Percentiles rank a stretch among this genome's conserved stretches.
phyloP scores from a whole-genome alignment of 441 rosid genomes.

The Erodium trifolium region DNA sequence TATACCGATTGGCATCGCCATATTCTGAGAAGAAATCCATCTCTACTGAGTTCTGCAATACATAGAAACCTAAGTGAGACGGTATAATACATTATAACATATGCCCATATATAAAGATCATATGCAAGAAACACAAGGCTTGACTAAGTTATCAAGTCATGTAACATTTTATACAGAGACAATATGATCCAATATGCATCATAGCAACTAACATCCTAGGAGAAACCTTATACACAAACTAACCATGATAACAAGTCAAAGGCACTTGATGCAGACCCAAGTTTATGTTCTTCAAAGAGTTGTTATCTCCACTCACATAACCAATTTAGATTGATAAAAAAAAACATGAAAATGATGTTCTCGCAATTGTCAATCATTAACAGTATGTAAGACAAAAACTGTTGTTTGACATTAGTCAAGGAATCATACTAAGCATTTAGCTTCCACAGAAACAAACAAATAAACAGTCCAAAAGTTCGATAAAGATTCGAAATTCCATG shows the following conservation, averaged over 20 bases:
- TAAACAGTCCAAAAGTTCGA: background rate
- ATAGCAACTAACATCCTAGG: too few relatives aligned
- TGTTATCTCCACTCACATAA: background rate
- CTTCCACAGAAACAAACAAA: background rate
- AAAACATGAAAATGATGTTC: background rate
- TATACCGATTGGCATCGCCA: too few relatives aligned
- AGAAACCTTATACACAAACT: background rate
- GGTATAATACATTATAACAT: too few relatives aligned
- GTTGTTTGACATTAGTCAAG: background rate
- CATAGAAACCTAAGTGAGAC: constrained; percentile 3
- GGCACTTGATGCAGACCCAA: background rate
- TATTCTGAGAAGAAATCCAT: too few relatives aligned
- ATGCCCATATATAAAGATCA: too few relatives aligned
- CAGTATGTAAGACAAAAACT: background rate
- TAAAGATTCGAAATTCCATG: too few relatives aligned
- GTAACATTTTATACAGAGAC: too few relatives aligned
- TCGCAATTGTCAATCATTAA: background rate
- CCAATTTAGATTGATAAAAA: too few relatives aligned
- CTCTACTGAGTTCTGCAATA: constrained; percentile 34
- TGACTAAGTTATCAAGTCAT: too few relatives aligned
- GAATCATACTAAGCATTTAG: background rate
- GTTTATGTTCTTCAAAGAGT: background rate
- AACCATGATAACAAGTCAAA: background rate
- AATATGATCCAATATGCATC: too few relatives aligned
- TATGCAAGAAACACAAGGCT: too few relatives aligned